Evolutionary conservation across 2,329 filamentous ascomycete species (phyloP), one percentile per base, ranked within the genome.

Genomic region (Clarireedia monteithiana): DNA sequence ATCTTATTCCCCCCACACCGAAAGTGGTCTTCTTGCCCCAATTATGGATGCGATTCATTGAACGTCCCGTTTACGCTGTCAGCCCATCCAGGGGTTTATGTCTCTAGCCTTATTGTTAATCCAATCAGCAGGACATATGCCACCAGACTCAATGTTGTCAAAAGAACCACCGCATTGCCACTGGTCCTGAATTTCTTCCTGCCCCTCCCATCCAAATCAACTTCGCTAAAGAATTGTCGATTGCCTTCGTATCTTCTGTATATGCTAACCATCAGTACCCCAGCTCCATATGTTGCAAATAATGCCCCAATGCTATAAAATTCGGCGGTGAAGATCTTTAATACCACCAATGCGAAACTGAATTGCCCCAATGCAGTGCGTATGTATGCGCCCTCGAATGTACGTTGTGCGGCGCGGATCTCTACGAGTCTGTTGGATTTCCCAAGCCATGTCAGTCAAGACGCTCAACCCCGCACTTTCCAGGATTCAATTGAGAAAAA

Each of bases 261-360:
- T 53, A 90, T 76, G 64, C 90, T 88, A 58, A 95, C 89, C 26
- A 89, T 77, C 68, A 97, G 76, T 48, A 99, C 82, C 6, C 89
- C 89, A 3, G 86, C 84, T 12, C 92, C 94, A 68, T 97, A 97
- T 49, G 90, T 85, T 45, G 94, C 91, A 69, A 96, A 96, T 34
- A 99, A 78, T 6, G 94, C 94, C n/a, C 94, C 94, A 60, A 96
- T 96, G 63, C 87, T 84, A 73, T 97, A 97, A 76, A 99, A 97
- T 69, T 97, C 94, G 52, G 85, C 82, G 7, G 91, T 96, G 75
- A 99, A 97, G 72, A 99, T 95, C 75, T 95, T 96, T 63, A 96
- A 83, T 52, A 99, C 89, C 60, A 99, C 85, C 50, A 99, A 84
- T 20, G 92, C 86, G 71, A 99, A 97, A 56, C 88, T 92, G 75